Base-by-base conservation (phyloP, 192 early-diverging fungal species). In the Pilaira anomala region DNA sequence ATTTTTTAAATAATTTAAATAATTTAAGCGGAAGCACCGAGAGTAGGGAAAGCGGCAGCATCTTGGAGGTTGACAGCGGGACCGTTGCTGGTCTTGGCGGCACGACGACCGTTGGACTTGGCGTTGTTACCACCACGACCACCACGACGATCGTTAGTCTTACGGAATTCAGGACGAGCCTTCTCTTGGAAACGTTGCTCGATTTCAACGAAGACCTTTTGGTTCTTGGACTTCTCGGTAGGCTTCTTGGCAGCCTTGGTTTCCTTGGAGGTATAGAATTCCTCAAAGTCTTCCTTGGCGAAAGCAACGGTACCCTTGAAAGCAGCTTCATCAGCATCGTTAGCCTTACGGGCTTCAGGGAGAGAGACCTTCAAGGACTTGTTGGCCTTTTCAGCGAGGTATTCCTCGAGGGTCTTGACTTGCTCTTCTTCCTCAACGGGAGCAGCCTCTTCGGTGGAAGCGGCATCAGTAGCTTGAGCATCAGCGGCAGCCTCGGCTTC, bases 341-440 rank as follows among this genome's bases (percentile, higher is more conserved):
- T 96, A 72, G 94, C 84, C 75, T 89, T 84, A 71, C 96, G 87
- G 42, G 85, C 72, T 26, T 77, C 68, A 13, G 81, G 84, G 46
- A 83, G 80, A 56, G 79, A 63, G 41, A 85, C 78, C 51, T 85
- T 76, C 24, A 82, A 48, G 52, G 71, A 63, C 76, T 87, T 89
- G 62, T 73, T 69, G 49, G 83, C 85, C 78, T 79, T 79, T 71
- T 89, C 88, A 41, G 88, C 86, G 30, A 88, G 66, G 85, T 87
- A 98, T 60, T 98, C 87, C 40, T 94, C 91, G 58, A 93, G 81
- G 63, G 93, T 91, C 82, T 91, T 91, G 75, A 88, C 81, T 19
- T 74, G 75, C 59, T 89, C 91, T 73, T 95, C 95, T 48, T 84
- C 84, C 56, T 91, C 88, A 62, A 77, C 82, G n/a, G 67, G 74